Base-by-base conservation (phyloP, 768 basidiomycete genomes). In the Lactifluus rugatus region DNA sequence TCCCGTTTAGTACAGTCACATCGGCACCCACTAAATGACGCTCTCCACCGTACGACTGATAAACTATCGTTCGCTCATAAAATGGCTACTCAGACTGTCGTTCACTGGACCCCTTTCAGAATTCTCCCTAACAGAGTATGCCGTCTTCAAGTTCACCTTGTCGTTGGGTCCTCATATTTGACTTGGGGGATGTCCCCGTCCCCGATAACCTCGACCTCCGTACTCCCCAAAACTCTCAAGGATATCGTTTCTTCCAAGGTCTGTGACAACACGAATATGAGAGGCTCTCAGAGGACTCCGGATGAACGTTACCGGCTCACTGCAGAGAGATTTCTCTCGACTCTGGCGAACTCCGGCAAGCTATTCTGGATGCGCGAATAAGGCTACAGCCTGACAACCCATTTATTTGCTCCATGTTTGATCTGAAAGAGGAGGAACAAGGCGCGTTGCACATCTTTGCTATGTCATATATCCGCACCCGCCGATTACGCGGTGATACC, bases 171-270 rank as follows among this genome's bases (percentile, higher is more conserved):
- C 17, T 41, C 39, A 41, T 81, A 61, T 75, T 80, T 64, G 80
- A 81, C 66, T 66, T 81, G 16, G 79, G 80, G 19, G 80, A 80
- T 61, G 79, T 81, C 23, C 71, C 80, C 79, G 79, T 79, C 77
- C 4, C 64, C 76, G 1, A 61, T 72, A 1, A 78, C 78, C 0
- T 73, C 71, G 45, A 77, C 76, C 6, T 67, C 68, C 37, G 73
- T 80, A 53, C 72, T 76, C 8, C 66, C 76, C 1, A 71, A 67
- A 50, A 70, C 65, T 0, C 69, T 81, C 32, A 73, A 70, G 23
- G 63, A 63, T 23, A 76, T 81, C 51, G 69, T 80, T 34, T 69
- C 72, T 25, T 75, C 75, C 5, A 68, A 72, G 13, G 75, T 73
- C 5, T 81, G 80, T 76, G 73, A 54, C 75, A 76, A 25, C 81